Evolutionary conservation across 2,329 filamentous ascomycete species (phyloP), one percentile per base, ranked within the genome.

Genomic region (Macroventuria anomochaeta): DNA sequence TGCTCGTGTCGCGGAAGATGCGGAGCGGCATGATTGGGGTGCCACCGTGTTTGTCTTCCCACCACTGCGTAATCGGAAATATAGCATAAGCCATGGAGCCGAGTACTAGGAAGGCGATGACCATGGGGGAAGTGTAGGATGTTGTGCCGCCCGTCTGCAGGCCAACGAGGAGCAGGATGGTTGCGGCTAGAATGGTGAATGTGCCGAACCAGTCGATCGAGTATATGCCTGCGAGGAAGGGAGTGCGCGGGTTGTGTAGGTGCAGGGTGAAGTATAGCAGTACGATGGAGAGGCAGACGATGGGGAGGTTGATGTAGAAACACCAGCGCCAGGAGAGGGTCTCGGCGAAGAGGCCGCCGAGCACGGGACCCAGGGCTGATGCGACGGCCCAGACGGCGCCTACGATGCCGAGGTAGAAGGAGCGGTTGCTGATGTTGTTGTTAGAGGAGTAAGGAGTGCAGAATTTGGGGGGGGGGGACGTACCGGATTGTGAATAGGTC

Each of bases 1-100:
- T 87, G 4, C 84, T 84, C 11, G 75, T 61, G 23, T 80, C 76
- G 2, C 72, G 73, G 72, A 90, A 89, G 1, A 91, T 79, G n/a
- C 79, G 79, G n/a, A 89, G 71, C 0, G 88, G 89, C 67, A 91
- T 86, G n/a, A 92, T 77, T 0, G 89, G 88, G 52, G 84, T 18
- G 83, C 87, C 25, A 85, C 66, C 55, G 77, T 80, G 74, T 79
- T 82, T 75, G 88, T 53, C 78, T 75, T 15, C 86, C 85, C 81
- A 80, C 74, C 81, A 83, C 73, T 92, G 88, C 49, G 83, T 82
- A 46, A 85, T 65, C 15, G 87, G 68, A 62, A 91, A 85, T 0
- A 79, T 50, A 17, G 76, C 55, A 10, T 76, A 77, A 57, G 78
- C 75, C 0, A 80, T 33, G 3, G 66, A 60, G 0, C 82, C 82